Evolutionary conservation across 495 filamentous ascomycete species (phyloP), one percentile per base, ranked within the genome.

Genomic region (Xylaria bambusicola): DNA sequence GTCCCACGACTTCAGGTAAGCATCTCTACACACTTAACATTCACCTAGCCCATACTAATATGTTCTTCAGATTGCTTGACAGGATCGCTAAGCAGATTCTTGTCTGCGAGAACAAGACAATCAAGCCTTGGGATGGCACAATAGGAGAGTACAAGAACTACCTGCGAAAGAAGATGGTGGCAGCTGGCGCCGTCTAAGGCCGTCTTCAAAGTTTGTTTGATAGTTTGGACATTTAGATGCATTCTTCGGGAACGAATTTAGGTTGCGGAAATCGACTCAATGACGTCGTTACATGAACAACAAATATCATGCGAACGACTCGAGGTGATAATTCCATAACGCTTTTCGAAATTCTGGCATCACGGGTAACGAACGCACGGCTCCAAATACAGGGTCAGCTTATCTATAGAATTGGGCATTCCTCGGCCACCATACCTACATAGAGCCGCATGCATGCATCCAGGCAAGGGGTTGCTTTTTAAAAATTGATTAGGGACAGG

Each of bases 71-170:
- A 80, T 80, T 99, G 62, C 87, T 99, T 60, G 94, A 99, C 82
- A 98, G 96, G 83, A 99, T 99, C 72, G 94, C 94, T 63, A 99
- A 98, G 83, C 92, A 99, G 72, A 99, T 99, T 76, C 85, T 98
- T 75, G 94, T 99, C 35, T 99, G 94, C 77, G 95, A 99, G 77
- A 88, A 98, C 84, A 91, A 89, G 82, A 91, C 91, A 1, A 88
- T 98, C 62, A 85, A 83, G 63, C 76, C 84, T 63, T 99, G 94
- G 94, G 87, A 93, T 48, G 94, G 94, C 62, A 77, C 74, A 27
- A 99, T 99, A 70, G 88, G 87, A 58, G 81, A 90, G 53, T 99
- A 99, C 88, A 99, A 99, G 90, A 92, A 93, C 75, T 84, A 96
- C 77, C 84, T 99, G 68, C 88, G 93, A 65, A 97, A 98, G 88